These are phyloP conservation scores for Pythium apleroticum DNA, from an alignment of 352 stramenopile genomes.

Conservation along the genomic window DNA sequence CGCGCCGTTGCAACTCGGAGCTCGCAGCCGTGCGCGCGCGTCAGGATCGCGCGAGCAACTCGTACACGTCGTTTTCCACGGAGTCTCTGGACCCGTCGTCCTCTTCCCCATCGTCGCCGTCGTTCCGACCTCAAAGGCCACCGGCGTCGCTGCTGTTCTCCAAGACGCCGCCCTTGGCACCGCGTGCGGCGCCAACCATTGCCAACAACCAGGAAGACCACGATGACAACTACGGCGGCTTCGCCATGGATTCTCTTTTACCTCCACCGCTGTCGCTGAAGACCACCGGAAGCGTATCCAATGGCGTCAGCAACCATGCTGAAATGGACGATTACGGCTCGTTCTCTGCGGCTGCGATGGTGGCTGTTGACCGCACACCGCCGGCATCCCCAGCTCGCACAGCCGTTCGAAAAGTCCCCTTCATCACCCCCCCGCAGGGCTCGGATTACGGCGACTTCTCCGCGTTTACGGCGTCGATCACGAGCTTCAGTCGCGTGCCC, in stretches of 20 bases:
- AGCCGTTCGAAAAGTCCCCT: slow-evolving; percentile 7
- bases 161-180: slow-evolving; percentile 25
- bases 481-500: slow-evolving; percentile 16
- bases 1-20: slow-evolving; percentile 48
- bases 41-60: slow-evolving; percentile 50
- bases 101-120: slow-evolving; percentile 22
- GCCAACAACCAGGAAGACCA: slow-evolving; percentile 28
- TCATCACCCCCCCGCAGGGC: slow-evolving; percentile 19
- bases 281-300: slow-evolving; percentile 2
- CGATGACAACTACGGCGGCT: slow-evolving; percentile 45
- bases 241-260: slow-evolving; percentile 41
- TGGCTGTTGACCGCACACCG: slow-evolving; percentile 7
- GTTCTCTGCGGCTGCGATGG: slow-evolving; percentile 22
- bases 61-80: slow-evolving; percentile 69
- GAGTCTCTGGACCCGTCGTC: slow-evolving; percentile 44
- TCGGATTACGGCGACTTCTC: slow-evolving; percentile 26
- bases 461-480: slow-evolving; percentile 22
- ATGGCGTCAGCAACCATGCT: slow-evolving; percentile 5
- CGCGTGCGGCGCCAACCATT: background rate
- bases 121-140: background rate
- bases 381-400: slow-evolving; percentile 14
- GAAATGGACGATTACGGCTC: slow-evolving; percentile 14
- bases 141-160: slow-evolving; percentile 44
- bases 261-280: slow-evolving; percentile 27
- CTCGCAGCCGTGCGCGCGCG: slow-evolving; percentile 24